A percentile compares a stretch with the other conserved stretches of the same genome.
Evolutionary conservation across 305 asterid species (phyloP).

Genomic region (Solanum hybrid): DNA sequence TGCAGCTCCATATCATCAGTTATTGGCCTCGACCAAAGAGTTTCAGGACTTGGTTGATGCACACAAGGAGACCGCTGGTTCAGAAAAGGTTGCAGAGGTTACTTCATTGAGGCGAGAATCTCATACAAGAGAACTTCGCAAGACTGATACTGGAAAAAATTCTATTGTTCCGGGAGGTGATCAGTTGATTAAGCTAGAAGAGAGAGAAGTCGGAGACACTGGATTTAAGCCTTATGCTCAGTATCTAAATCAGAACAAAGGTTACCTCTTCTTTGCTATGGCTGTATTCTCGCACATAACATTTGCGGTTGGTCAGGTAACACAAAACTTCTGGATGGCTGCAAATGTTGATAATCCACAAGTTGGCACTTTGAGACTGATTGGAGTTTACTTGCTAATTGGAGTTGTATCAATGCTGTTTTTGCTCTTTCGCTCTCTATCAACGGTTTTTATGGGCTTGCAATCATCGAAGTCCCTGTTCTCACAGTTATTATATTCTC

Average conservation of each 20-base stretch:
- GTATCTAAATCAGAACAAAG: conserved; percentile 65
- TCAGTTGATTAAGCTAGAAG: conserved; percentile 85
- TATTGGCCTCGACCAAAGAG: conserved; percentile 57
- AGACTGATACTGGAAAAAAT: conserved; percentile 31
- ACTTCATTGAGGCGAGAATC: conserved; percentile 19
- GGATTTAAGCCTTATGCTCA: conserved; percentile 68
- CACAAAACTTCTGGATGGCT: conserved; percentile 97
- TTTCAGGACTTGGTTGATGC: conserved; percentile 72
- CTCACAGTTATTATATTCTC: conserved; percentile 54
- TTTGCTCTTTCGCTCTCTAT: conserved; percentile 45
- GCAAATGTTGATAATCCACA: conserved; percentile 64
- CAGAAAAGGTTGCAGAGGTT: conserved; percentile 51
- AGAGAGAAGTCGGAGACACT: conserved; percentile 77
- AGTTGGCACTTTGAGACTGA: conserved; percentile 45
- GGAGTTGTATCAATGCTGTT: conserved; percentile 43
- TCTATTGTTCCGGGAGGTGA: conserved; percentile 29
- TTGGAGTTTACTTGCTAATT: conserved; percentile 57
- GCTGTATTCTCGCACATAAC: conserved; percentile 48
- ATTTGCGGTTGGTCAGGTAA: conserved; percentile 44
- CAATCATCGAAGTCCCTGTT: conserved; percentile 63
- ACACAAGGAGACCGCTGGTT: conserved; percentile 81
- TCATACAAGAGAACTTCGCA: conserved; percentile 44
- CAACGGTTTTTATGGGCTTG: conserved; percentile 57
- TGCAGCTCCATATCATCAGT: conserved; percentile 60
- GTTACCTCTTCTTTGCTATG: conserved; percentile 43